phyloP scores from a whole-genome alignment of 306 rosid species.

The Boehmeria nivea region DNA sequence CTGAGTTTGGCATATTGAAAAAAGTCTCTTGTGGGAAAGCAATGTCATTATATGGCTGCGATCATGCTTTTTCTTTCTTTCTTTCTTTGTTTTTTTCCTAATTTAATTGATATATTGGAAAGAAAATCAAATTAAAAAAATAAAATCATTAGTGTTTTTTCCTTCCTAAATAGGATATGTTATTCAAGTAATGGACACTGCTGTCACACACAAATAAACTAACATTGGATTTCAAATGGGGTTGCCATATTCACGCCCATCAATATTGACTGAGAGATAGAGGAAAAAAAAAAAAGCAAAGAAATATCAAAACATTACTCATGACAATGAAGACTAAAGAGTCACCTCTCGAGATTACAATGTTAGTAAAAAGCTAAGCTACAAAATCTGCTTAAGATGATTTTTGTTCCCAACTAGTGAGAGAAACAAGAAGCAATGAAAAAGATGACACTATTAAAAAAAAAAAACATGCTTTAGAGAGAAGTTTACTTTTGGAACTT shows the following conservation, averaged over 20 bases:
- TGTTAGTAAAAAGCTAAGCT: conserved; percentile 63
- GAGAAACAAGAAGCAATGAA: conserved; percentile 23
- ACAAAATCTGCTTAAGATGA: conserved; percentile 50
- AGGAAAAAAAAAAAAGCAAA: conserved; percentile 29
- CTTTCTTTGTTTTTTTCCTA: neutral
- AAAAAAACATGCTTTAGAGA: conserved; percentile 10
- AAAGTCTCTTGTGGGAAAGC: neutral
- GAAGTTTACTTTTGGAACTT: conserved; percentile 36
- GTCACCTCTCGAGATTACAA: conserved; percentile 48
- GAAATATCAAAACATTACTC: conserved; percentile 46
- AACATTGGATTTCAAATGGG: conserved; percentile 45
- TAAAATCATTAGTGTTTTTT: neutral
- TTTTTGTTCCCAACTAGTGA: conserved; percentile 49
- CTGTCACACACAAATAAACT: conserved; percentile 38
- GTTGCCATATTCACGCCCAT: conserved; percentile 45
- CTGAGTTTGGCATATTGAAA: conserved; percentile 15
- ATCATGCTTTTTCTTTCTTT: neutral
- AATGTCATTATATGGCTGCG: neutral
- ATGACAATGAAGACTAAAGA: conserved; percentile 60
- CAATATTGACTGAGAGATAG: conserved; percentile 43
- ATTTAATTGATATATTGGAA: neutral
- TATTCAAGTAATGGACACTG: conserved; percentile 63
- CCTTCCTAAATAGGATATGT: conserved; percentile 8
- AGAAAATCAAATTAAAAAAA: neutral
- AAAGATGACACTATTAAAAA: conserved; percentile 6